Evolutionary conservation across 1,139 yeast genomes (phyloP), one percentile per base, ranked within the genome.

Genomic region (Zhuliangozyma blackwelliae): DNA sequence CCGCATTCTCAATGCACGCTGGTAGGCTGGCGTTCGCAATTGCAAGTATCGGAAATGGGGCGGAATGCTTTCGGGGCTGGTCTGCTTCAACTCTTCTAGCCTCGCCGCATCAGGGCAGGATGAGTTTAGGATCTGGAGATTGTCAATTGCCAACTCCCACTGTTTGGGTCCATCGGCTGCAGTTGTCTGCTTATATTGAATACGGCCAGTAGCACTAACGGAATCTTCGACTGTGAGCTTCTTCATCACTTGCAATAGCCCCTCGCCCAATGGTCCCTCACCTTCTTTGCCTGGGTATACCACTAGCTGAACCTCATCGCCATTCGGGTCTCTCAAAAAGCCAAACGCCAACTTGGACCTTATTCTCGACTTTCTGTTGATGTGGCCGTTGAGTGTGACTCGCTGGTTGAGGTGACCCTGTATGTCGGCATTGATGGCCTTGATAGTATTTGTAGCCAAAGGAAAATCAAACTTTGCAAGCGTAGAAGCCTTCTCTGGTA

Each of bases 1-100:
- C 47, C 97, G 68, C 30, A 65, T 63, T 34, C 74, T 69, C 36
- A 92, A 57, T 2, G 82, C 73, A 0, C 67, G 52, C 51, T 87
- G 96, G 46, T 67, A 80, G 33, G 57, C 61, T 0, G 78, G 75
- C 5, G 77, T 72, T 40, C 97, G 68, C 38, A 92, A 63, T 57
- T 90, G 96, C 36, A 92, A 63, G 55, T 82, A 89, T 39, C 97
- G 65, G 51, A 78, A 81, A 49, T 88, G 84, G 1, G 89, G 81
- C 0, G 96, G 96, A 58, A 82, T 75, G 8, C 69, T 75, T 7
- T 62, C 61, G 0, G 79, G 77, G 28, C 65, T 67, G 27, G 54
- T 30, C 50, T 67, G 75, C 41, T 77, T 76, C 38, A 82, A 63
- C 28, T 78, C 73, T 37, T 79, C 82, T 33, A 90, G 64, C 45